Base-by-base conservation (phyloP, 768 basidiomycete genomes). In the Artomyces pyxidatus region DNA sequence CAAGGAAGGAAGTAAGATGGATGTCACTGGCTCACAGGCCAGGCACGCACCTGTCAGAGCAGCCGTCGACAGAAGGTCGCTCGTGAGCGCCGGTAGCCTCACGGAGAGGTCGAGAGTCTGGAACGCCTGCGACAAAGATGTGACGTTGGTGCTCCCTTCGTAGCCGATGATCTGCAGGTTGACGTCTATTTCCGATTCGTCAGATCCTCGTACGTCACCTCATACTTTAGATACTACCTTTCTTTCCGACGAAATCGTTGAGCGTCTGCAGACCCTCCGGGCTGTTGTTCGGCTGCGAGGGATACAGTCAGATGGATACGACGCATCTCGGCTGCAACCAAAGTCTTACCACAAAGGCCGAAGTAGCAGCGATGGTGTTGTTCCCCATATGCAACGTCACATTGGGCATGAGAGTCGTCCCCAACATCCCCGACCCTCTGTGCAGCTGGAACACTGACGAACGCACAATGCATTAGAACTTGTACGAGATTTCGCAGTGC, bases 171-270 rank as follows among this genome's bases (percentile, higher is more conserved):
- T 85, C 8, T 62, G 62, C 14, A 86, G 63, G 40, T 70, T 63
- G 11, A 81, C 79, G 51, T 83, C 81, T 80, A 45, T 10, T 12
- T 12, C 42, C 35, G n/a, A 46, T 17, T 29, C 23, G 14, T 45
- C 29, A 45, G 16, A n/a, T 11, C 5, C 6, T 25, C 11, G n/a
- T n/a, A n/a, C n/a, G n/a, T n/a, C n/a, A n/a, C n/a, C n/a, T n/a
- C n/a, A n/a, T n/a, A n/a, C n/a, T n/a, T n/a, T n/a, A n/a, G n/a
- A n/a, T n/a, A n/a, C 30, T 47, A 77, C 81, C 77, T 56, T 72
- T 76, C 43, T 77, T 73, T 12, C 77, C 74, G 38, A 86, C 75
- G 58, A 87, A 88, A 30, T 86, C 76, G 47, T 78, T 73, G 27
- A 88, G 68, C 1, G 84, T 85, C 54, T 81, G 70, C 42, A 69